phyloP scores from a whole-genome alignment of 495 filamentous ascomycete genomes.

The Penicillium subrubescens region DNA sequence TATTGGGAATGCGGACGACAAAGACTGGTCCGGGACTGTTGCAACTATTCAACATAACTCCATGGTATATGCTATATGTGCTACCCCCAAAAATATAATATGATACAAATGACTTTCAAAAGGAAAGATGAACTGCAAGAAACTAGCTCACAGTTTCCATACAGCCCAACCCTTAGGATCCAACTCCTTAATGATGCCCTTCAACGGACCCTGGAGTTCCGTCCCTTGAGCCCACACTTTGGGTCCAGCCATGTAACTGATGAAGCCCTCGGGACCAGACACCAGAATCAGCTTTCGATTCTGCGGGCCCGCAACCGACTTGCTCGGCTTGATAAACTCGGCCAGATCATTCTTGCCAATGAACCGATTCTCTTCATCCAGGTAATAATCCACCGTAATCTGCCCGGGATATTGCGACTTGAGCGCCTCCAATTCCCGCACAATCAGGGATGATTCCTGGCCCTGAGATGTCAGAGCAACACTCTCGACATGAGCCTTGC shows the following conservation, averaged over 20 bases:
- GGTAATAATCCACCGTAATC: slow-evolving; percentile 68
- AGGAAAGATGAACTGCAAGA: background rate
- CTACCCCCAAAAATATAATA: slow-evolving; percentile 19
- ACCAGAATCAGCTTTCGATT: slow-evolving; percentile 69
- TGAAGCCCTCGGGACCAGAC: slow-evolving; percentile 89
- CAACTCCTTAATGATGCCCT: slow-evolving; percentile 56
- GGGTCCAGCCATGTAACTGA: slow-evolving; percentile 73
- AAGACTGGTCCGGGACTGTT: slow-evolving; percentile 14
- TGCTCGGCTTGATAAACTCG: slow-evolving; percentile 31
- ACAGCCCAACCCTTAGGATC: slow-evolving; percentile 59
- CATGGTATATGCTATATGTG: slow-evolving; percentile 23
- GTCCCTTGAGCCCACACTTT: slow-evolving; percentile 71
- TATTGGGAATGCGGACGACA: slow-evolving; percentile 14
- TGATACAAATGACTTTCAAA: slow-evolving; percentile 24
- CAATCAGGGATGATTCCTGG: slow-evolving; percentile 45
- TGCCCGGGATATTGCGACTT: slow-evolving; percentile 55
- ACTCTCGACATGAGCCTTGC: background rate
- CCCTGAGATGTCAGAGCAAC: background rate
- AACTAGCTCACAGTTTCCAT: slow-evolving; percentile 57
- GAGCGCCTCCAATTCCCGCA: slow-evolving; percentile 62
- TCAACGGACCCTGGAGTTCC: slow-evolving; percentile 70
- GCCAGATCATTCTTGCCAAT: slow-evolving; percentile 56
- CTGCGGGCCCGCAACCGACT: slow-evolving; percentile 15
- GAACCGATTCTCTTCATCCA: slow-evolving; percentile 74
- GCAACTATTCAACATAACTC: slow-evolving; percentile 35